These are phyloP conservation scores for Aquilaria yunnanensis DNA, from an alignment of 345 rosid species.

Conservation along the genomic window DNA sequence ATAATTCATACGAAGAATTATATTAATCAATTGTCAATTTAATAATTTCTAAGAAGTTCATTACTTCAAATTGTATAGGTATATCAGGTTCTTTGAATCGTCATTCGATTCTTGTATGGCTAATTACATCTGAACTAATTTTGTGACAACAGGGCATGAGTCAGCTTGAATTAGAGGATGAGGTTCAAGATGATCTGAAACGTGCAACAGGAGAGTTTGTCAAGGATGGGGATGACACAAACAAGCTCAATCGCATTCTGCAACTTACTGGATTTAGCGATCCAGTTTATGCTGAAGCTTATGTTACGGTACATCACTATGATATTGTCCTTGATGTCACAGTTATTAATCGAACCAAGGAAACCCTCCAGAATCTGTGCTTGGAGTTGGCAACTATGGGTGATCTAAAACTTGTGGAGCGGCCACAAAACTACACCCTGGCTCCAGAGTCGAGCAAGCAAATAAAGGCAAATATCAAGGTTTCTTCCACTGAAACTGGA, in stretches of 20 bases:
- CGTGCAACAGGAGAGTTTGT: conserved; percentile 98
- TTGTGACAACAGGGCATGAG: conserved; percentile 77
- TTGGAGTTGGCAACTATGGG: conserved; percentile 99
- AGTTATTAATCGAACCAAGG: conserved; percentile 88
- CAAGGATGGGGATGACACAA: conserved; percentile 89
- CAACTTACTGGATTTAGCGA: conserved; percentile 99
- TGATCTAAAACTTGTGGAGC: conserved; percentile 97
- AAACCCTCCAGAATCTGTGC: conserved; percentile 96
- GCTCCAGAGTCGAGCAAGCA: conserved; percentile 96
- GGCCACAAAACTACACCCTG: conserved; percentile 93
- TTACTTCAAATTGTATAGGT: too few species aligned
- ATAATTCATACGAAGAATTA: not conserved
- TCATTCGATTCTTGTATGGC: not conserved
- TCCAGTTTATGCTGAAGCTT: conserved; percentile 99
- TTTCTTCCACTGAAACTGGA: conserved; percentile 97
- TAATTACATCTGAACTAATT: too few species aligned
- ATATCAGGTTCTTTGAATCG: too few species aligned
- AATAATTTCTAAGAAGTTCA: too few species aligned
- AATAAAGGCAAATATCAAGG: conserved; percentile 98
- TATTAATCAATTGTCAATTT: not conserved
- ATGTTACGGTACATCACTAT: conserved; percentile 93
- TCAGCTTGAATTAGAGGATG: conserved; percentile 98
- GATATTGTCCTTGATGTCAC: conserved; percentile 97
- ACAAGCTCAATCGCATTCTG: conserved; percentile 93
- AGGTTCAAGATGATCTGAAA: conserved; percentile 93